A percentile compares a stretch with the other conserved stretches of the same genome.
Conservation (phyloP, 805 yeast species). For the Huiozyma naganishii region DNA sequence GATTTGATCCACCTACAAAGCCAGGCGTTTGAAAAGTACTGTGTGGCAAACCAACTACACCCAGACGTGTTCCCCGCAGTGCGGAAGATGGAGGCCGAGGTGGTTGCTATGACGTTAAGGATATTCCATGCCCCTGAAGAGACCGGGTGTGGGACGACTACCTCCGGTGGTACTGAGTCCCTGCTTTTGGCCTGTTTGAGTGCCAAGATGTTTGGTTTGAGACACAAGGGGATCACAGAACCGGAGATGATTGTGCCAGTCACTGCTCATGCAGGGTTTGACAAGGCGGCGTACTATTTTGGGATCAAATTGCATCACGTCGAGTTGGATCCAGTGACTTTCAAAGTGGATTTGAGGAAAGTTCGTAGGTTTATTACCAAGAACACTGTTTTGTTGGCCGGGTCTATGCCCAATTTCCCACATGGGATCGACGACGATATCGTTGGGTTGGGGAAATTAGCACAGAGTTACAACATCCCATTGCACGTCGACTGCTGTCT, state of each 20-base stretch:
- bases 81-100: conserved; percentile 92
- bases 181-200: conserved; percentile 74
- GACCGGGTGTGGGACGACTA: conserved; percentile 61
- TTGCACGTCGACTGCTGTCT: conserved; percentile 93
- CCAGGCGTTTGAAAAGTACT: conserved; percentile 59
- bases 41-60: conserved; percentile 89
- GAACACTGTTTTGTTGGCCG: conserved; percentile 76
- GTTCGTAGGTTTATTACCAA: conserved; percentile 56
- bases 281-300: conserved; percentile 86
- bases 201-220: conserved; percentile 68
- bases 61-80: conserved; percentile 97
- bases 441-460: conserved; percentile 53
- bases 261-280: conserved; percentile 91
- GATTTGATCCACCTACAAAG: conserved; percentile 66
- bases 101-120: conserved; percentile 78
- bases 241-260: conserved; percentile 88
- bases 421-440: conserved; percentile 94
- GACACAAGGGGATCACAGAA: conserved; percentile 43
- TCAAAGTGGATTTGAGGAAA: conserved; percentile 51
- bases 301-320: conserved; percentile 77
- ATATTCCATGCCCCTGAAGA: conserved; percentile 69
- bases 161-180: conserved; percentile 96
- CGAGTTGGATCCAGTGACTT: conserved; percentile 57
- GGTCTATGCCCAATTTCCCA: conserved; percentile 96
- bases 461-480: conserved; percentile 55